Conservation (phyloP, 169 alveolate genomes). For the Eimeria falciformis region DNA sequence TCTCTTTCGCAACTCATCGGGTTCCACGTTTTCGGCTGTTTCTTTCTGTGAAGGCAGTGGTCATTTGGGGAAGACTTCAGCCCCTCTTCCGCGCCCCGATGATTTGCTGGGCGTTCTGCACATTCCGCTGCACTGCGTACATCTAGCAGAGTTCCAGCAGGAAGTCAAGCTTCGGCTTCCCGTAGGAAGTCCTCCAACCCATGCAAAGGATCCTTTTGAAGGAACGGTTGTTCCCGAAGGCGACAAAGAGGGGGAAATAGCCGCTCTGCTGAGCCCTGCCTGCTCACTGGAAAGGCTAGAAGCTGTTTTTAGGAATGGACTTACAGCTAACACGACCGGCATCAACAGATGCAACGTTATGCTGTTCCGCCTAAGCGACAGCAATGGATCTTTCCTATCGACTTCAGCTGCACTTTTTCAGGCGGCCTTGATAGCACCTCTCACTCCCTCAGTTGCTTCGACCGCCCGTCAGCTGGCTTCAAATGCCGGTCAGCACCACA, state of each 20-base stretch:
- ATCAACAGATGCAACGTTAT: constrained; percentile 59
- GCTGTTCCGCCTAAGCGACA: constrained; percentile 58
- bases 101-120: constrained; percentile 62
- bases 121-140: constrained; percentile 47
- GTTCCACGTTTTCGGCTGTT: not conserved
- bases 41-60: not conserved
- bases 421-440: constrained; percentile 43
- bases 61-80: constrained; percentile 6
- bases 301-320: not conserved
- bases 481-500: not conserved
- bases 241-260: constrained; percentile 39
- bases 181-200: not conserved
- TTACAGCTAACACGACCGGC: constrained; percentile 35
- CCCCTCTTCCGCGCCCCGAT: constrained; percentile 34
- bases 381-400: constrained; percentile 14
- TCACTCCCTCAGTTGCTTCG: constrained; percentile 51
- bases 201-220: not conserved
- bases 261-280: constrained; percentile 40
- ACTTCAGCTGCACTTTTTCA: constrained; percentile 26
- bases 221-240: not conserved
- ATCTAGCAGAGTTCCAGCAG: constrained; percentile 31
- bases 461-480: not conserved
- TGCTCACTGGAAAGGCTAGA: constrained; percentile 37
- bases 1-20: not conserved
- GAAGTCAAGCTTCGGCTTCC: constrained; percentile 66